Evolutionary conservation across 2,329 filamentous ascomycete species (phyloP).

Genomic region (Sclerotinia nivalis): DNA sequence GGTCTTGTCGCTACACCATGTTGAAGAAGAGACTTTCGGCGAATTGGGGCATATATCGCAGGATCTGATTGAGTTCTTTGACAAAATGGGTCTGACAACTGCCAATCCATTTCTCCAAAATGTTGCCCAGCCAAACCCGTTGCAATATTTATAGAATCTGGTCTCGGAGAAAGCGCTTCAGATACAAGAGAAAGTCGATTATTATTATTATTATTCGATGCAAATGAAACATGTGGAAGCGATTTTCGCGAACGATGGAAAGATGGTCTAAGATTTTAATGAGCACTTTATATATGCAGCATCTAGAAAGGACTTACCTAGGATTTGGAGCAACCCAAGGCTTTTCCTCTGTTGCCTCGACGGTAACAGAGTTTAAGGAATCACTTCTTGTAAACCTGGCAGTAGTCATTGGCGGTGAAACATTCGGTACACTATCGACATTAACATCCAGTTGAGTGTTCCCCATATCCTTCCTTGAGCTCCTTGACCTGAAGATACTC

Average conservation of each 20-base stretch:
- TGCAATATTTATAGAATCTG: constrained; percentile 22
- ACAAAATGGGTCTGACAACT: constrained; percentile 17
- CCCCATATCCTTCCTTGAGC: constrained; percentile 14
- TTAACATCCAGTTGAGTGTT: neutral
- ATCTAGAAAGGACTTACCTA: constrained; percentile 6
- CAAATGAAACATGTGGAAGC: constrained; percentile 30
- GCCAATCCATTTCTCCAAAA: constrained; percentile 19
- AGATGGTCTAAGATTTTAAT: constrained; percentile 7
- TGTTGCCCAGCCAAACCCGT: constrained; percentile 19
- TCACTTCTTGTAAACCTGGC: constrained; percentile 20
- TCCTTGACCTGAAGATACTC: constrained; percentile 19
- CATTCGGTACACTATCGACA: neutral
- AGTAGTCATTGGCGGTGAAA: neutral
- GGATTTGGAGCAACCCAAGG: constrained; percentile 2
- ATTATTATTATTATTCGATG: constrained; percentile 26
- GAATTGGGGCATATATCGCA: constrained; percentile 36
- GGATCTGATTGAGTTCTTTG: constrained; percentile 32
- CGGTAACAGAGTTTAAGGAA: constrained; percentile 15
- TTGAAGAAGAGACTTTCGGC: constrained; percentile 38
- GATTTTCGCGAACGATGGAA: constrained; percentile 31
- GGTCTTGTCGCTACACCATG: constrained; percentile 40
- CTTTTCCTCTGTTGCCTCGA: constrained; percentile 2
- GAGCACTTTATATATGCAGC: neutral
- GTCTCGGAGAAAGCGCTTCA: constrained; percentile 31
- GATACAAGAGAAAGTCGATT: constrained; percentile 37